Percentiles rank a stretch among this genome's conserved stretches.
Evolutionary conservation across 192 early-diverging fungal genomes (phyloP).

Genomic region (Coemansia sp.): DNA sequence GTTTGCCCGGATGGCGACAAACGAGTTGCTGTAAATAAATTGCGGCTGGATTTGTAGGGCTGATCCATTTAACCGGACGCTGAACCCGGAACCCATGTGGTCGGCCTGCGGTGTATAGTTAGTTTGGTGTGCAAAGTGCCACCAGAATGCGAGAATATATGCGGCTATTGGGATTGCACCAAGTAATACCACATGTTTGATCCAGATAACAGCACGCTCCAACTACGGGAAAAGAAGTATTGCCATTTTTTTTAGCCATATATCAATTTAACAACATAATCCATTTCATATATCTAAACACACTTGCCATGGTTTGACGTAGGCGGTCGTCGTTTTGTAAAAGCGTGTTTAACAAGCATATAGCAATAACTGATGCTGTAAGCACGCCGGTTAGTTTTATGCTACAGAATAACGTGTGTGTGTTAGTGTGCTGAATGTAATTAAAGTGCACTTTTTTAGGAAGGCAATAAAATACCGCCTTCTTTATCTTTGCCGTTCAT

Average conservation of each 20-base stretch:
- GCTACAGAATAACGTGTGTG: not conserved
- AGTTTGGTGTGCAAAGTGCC: constrained; percentile 80
- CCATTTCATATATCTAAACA: too few species aligned
- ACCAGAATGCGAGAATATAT: constrained; percentile 71
- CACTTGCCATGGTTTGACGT: not conserved
- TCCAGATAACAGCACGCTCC: too few species aligned
- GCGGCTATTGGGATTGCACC: constrained; percentile 63
- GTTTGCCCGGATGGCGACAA: constrained; percentile 75
- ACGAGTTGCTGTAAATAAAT: constrained; percentile 78
- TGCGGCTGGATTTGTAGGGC: constrained; percentile 72
- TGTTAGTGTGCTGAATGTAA: too few species aligned
- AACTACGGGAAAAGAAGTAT: too few species aligned
- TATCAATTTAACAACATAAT: too few species aligned
- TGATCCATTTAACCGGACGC: constrained; percentile 75
- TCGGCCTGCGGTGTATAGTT: constrained; percentile 79
- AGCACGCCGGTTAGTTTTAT: not conserved
- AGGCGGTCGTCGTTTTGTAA: not conserved
- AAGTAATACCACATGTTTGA: not conserved
- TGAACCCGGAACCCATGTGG: constrained; percentile 91
- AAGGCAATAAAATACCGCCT: too few species aligned
- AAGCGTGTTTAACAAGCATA: not conserved
- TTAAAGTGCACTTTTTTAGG: too few species aligned
- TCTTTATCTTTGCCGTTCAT: too few species aligned
- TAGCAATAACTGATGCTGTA: not conserved
- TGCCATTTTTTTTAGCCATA: too few species aligned